Conservation (phyloP, 192 early-diverging fungal genomes). For the Umbelopsis ramanniana region DNA sequence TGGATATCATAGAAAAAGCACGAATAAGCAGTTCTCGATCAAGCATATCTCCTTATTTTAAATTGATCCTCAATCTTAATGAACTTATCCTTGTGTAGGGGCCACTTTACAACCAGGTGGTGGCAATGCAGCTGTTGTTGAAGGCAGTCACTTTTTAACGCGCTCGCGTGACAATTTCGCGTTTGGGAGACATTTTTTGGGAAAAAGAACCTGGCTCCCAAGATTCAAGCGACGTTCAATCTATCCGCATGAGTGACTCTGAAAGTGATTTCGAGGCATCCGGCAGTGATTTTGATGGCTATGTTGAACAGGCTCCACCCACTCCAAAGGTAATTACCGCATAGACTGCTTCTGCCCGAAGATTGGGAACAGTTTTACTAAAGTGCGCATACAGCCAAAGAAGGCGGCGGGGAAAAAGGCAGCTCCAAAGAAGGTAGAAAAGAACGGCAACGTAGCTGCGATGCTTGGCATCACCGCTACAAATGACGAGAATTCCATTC, state of each 20-base stretch:
- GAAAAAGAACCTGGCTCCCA: neutral
- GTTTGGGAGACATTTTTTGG: neutral
- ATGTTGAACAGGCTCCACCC: slow-evolving; percentile 9
- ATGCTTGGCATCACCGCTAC: neutral
- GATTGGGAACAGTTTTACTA: neutral
- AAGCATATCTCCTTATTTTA: no score
- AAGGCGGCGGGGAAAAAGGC: slow-evolving; percentile 13
- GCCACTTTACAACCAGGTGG: no score
- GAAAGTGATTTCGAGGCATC: slow-evolving; percentile 10
- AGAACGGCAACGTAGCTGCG: slow-evolving; percentile 6
- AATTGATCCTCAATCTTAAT: no score
- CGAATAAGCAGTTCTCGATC: no score
- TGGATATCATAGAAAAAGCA: no score
- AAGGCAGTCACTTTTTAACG: no score
- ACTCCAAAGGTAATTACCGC: slow-evolving; percentile 19
- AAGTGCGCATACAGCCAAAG: neutral
- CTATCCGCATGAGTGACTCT: slow-evolving; percentile 12
- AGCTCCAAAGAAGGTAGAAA: slow-evolving; percentile 5
- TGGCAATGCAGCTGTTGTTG: no score
- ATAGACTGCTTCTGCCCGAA: no score
- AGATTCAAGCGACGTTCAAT: neutral
- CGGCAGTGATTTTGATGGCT: slow-evolving; percentile 25
- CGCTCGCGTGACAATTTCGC: slow-evolving; percentile 4
- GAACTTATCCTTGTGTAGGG: no score
- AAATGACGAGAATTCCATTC: neutral